Base-by-base conservation (phyloP, 2,329 filamentous ascomycete species). In the Sporothrix brunneoviolacea region DNA sequence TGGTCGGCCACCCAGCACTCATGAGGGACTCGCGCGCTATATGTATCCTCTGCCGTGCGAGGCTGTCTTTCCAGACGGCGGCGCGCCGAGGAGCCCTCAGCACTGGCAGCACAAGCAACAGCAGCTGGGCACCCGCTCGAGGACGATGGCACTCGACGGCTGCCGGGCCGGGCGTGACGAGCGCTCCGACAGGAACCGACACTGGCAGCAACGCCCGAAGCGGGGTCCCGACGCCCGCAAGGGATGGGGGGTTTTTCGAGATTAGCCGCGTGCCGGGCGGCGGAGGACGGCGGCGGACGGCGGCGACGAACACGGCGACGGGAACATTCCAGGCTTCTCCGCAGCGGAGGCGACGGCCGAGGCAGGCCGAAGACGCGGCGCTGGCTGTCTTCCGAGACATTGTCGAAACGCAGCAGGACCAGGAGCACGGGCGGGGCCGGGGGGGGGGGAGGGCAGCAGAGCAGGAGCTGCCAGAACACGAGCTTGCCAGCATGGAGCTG, bases 341-440 rank as follows among this genome's bases (percentile, higher is more conserved):
- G 9, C 24, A 15, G 19, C 41, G 46, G 4, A 28, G 18, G 12
- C 18, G 42, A 19, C 32, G 39, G 15, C 54, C 36, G 13, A 41
- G 36, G 19, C 22, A 38, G 22, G 30, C 47, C 3, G 48, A 51
- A 12, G 55, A 56, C 21, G 50, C 43, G 1, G 54, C 56, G 1
- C 32, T 60, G 32, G 54, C 55, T 2, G 41, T 61, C 3, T 61
- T 61, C 30, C 53, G 54, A 5, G 55, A 57, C 21, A 53, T 60
- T 16, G 55, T 60, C 15, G 50, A 54, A 12, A 48, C 18, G 21
- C 52, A 54, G 16, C 22, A 45, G 5, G 15, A 32, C 27, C 35
- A 28, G 13, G 30, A 44, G 27, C 21, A 45, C 21, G 30, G 32
- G 13, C 15, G 40, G 32, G 27, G 9, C 7, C 22, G 4, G 19